phyloP scores from a whole-genome alignment of 1,284 basidiomycete genomes.

The Moesziomyces sp. region DNA sequence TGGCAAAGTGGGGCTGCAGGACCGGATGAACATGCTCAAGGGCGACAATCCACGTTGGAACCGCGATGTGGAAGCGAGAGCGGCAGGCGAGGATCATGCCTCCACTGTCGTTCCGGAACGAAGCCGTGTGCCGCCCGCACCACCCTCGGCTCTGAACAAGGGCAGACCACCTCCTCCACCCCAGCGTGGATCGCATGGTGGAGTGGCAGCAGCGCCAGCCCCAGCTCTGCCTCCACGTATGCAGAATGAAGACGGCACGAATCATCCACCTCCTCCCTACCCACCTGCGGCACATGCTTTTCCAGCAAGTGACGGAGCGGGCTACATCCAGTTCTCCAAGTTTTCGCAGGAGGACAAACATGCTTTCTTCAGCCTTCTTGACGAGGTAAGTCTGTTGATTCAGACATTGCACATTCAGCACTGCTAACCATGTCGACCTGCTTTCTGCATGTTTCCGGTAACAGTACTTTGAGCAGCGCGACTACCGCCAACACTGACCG shows the following conservation, averaged over 20 bases:
- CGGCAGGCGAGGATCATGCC: constrained; percentile 10
- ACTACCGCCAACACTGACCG: constrained; percentile 25
- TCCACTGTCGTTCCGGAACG: constrained; percentile 36
- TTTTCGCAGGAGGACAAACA: constrained; percentile 57
- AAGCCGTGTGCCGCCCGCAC: constrained; percentile 28
- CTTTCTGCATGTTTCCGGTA: neutral
- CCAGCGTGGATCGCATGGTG: constrained; percentile 8
- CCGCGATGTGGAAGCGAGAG: constrained; percentile 27
- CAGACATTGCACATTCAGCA: neutral
- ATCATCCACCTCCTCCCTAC: constrained; percentile 51
- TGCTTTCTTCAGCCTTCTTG: constrained; percentile 58
- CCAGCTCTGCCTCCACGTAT: constrained; percentile 53
- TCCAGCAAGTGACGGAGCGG: constrained; percentile 17
- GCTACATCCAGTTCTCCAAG: constrained; percentile 53
- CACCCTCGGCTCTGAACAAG: constrained; percentile 21
- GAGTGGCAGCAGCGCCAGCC: constrained; percentile 5
- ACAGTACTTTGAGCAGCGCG: constrained; percentile 40
- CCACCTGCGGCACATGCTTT: constrained; percentile 24
- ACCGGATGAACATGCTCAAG: constrained; percentile 49
- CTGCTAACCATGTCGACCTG: neutral
- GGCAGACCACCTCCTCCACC: constrained; percentile 39
- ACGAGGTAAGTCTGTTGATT: constrained; percentile 37
- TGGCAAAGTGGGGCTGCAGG: constrained; percentile 26
- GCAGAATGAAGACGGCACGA: constrained; percentile 53
- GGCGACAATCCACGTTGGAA: constrained; percentile 46